These are phyloP conservation scores for Pilasporangium apinafurcum DNA, from an alignment of 352 stramenopile species.

Conservation along the genomic window DNA sequence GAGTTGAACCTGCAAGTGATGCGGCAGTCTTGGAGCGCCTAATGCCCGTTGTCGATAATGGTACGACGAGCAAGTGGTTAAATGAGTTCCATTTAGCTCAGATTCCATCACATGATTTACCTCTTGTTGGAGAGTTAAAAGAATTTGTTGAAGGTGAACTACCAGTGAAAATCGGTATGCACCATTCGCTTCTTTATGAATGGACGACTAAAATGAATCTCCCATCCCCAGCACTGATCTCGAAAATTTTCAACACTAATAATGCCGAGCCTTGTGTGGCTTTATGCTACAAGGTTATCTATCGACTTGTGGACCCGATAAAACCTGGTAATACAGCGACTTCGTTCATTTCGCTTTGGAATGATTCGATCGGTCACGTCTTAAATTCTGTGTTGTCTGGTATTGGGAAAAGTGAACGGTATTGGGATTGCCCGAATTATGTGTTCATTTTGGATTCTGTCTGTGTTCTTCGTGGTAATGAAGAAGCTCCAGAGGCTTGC, in stretches of 20 bases:
- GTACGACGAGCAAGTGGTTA: too few species aligned
- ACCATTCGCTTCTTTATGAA: neutral
- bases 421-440: constrained; percentile 10
- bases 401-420: constrained; percentile 17
- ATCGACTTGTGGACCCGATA: constrained; percentile 5
- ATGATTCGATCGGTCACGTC: constrained; percentile 13
- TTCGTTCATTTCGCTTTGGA: constrained; percentile 26
- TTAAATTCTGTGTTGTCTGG: constrained; percentile 8
- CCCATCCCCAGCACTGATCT: constrained; percentile 11
- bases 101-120: constrained; percentile 9
- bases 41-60: constrained; percentile 3
- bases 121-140: constrained; percentile 5
- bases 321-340: constrained; percentile 9
- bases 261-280: constrained; percentile 12
- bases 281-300: constrained; percentile 9
- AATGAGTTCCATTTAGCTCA: constrained; percentile 8
- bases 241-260: constrained; percentile 12
- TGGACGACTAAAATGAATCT: constrained; percentile 8
- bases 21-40: neutral
- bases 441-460: constrained; percentile 16
- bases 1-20: neutral
- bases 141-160: constrained; percentile 6
- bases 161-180: constrained; percentile 5
- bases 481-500: constrained; percentile 9
- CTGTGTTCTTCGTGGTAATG: constrained; percentile 11